Conservation (phyloP, 768 basidiomycete species). For the Gloeophyllum trabeum region DNA sequence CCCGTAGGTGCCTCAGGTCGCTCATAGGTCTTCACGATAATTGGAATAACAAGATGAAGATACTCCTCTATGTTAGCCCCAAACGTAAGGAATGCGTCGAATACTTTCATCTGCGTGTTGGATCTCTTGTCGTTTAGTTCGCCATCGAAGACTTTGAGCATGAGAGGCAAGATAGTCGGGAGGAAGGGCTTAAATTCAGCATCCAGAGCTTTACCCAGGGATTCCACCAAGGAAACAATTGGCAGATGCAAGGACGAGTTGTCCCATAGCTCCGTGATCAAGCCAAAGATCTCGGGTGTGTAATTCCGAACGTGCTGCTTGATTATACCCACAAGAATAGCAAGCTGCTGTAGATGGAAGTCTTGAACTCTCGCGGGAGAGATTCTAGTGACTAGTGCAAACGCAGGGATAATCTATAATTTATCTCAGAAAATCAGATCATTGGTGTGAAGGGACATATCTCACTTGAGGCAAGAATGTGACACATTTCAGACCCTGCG, state of each 20-base stretch:
- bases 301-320: constrained; percentile 95
- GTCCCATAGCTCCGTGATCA: constrained; percentile 90
- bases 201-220: constrained; percentile 86
- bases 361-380: constrained; percentile 80
- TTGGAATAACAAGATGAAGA: constrained; percentile 90
- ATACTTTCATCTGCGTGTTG: constrained; percentile 77
- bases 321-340: constrained; percentile 91
- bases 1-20: constrained; percentile 59
- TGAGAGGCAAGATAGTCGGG: constrained; percentile 77
- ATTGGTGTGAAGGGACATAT: background rate
- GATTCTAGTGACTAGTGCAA: constrained; percentile 76
- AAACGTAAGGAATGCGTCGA: constrained; percentile 91
- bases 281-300: constrained; percentile 70
- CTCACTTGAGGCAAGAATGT: constrained; percentile 86
- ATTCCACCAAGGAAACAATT: constrained; percentile 86
- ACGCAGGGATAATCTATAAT: constrained; percentile 84
- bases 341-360: constrained; percentile 90
- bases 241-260: constrained; percentile 75
- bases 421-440: constrained; percentile 9
- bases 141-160: constrained; percentile 88
- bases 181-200: constrained; percentile 97
- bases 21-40: constrained; percentile 88
- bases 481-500: constrained; percentile 93
- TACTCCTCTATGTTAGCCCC: constrained; percentile 97
- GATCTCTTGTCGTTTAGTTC: constrained; percentile 73